These are phyloP conservation scores for Coelastrella sp. DNA, from an alignment of 139 green algal species.

Conservation along the genomic window DNA sequence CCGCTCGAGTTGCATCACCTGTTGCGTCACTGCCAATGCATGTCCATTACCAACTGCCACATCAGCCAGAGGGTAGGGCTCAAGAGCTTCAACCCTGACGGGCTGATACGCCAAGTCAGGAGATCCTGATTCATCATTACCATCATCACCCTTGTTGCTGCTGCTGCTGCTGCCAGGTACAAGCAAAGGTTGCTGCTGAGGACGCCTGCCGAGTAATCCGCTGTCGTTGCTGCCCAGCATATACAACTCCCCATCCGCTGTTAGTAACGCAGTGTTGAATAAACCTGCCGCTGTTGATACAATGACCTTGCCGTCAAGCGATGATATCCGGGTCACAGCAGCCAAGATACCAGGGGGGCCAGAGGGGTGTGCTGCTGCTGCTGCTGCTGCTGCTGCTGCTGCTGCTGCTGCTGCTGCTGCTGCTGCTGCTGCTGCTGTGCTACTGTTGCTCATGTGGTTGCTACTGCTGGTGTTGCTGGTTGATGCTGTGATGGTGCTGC, in stretches of 20 bases:
- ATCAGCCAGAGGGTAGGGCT: constrained; percentile 52
- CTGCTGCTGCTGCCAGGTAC: background rate
- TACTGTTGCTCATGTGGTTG: background rate
- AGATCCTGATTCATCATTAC: no score
- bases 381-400: constrained; percentile 22
- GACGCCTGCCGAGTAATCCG: background rate
- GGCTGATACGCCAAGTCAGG: constrained; percentile 39
- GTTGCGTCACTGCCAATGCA: constrained; percentile 64
- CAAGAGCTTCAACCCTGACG: constrained; percentile 59
- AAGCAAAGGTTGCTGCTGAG: no score
- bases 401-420: background rate
- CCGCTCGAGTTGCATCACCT: no score
- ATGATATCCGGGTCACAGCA: background rate
- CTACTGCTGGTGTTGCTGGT: background rate
- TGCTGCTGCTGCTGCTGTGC: constrained; percentile 19
- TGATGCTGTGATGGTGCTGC: no score
- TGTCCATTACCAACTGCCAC: constrained; percentile 62
- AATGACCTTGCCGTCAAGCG: background rate
- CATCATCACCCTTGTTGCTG: constrained; percentile 13
- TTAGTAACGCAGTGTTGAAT: constrained; percentile 67
- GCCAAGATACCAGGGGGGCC: constrained; percentile 17
- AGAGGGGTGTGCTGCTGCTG: background rate
- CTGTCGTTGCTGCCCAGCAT: constrained; percentile 43
- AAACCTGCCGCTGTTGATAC: constrained; percentile 35
- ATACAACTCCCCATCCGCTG: constrained; percentile 43